A percentile compares a stretch with the other conserved stretches of the same genome.
Evolutionary conservation across 176 grass and related monocot species (phyloP).

Genomic region (Cocos nucifera): DNA sequence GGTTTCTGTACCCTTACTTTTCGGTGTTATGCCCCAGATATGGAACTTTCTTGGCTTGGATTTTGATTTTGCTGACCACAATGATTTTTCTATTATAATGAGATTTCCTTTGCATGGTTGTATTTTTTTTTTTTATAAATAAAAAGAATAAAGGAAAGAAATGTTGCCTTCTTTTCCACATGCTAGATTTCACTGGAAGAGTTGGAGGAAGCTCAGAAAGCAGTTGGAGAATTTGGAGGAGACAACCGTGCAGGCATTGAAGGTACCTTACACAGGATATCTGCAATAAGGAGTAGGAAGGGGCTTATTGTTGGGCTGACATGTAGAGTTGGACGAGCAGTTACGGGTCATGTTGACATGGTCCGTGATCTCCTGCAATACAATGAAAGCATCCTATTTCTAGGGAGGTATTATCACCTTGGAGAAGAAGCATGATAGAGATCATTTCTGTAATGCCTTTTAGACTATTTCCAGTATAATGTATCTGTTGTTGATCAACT

Average conservation of each 20-base stretch:
- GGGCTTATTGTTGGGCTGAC: constrained; percentile 88
- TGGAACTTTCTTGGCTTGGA: no score
- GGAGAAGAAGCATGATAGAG: no score
- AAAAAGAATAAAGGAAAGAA: not conserved
- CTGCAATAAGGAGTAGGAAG: constrained; percentile 96
- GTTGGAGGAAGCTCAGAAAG: constrained; percentile 67
- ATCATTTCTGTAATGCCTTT: no score
- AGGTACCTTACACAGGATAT: constrained; percentile 98
- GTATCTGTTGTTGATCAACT: no score
- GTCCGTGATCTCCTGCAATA: constrained; percentile 76
- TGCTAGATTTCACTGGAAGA: constrained; percentile 80
- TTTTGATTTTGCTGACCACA: no score
- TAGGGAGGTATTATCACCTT: constrained; percentile 52
- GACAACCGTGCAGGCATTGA: constrained; percentile 87
- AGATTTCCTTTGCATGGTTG: not conserved
- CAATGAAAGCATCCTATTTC: constrained; percentile 88
- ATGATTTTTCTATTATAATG: not conserved
- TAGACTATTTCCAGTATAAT: no score
- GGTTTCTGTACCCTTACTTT: no score
- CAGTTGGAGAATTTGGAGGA: constrained; percentile 91
- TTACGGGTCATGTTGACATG: constrained; percentile 93
- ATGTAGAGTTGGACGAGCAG: constrained; percentile 85
- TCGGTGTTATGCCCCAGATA: no score
- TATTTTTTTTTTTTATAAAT: not conserved
- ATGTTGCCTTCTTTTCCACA: not conserved